Conservation (phyloP, 2,329 filamentous ascomycete species). For the Xylariales sp. region DNA sequence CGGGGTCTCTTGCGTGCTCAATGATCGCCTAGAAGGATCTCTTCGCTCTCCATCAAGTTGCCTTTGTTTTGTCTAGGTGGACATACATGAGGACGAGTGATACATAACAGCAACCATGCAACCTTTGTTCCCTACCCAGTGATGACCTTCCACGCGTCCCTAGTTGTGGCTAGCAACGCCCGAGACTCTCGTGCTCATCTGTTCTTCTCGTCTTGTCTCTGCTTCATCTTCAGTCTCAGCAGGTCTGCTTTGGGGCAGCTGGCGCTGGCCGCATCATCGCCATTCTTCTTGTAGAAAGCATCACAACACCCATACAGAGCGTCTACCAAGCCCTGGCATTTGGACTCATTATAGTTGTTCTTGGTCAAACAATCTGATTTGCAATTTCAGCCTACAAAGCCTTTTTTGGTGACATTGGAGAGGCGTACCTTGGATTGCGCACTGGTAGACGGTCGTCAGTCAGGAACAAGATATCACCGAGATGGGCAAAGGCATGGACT, state of each 20-base stretch:
- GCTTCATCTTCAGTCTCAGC: constrained; percentile 79
- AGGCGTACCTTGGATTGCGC: constrained; percentile 84
- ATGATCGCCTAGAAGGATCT: constrained; percentile 86
- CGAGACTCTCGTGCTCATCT: constrained; percentile 13
- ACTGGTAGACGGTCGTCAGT: constrained; percentile 44
- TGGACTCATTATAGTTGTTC: constrained; percentile 80
- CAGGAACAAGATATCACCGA: neutral
- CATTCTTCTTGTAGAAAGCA: constrained; percentile 75
- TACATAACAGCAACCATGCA: constrained; percentile 23
- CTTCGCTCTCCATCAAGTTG: constrained; percentile 67
- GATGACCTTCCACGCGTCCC: too few relatives aligned
- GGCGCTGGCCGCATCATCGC: constrained; percentile 68
- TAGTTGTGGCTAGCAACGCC: too few relatives aligned
- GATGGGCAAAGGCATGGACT: constrained; percentile 28
- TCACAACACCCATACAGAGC: constrained; percentile 93
- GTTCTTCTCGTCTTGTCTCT: constrained; percentile 45
- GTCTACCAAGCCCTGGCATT: constrained; percentile 72
- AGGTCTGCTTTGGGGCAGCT: constrained; percentile 83
- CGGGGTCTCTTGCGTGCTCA: constrained; percentile 90
- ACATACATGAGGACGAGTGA: constrained; percentile 34
- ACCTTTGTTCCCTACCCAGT: too few relatives aligned
- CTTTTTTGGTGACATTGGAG: neutral
- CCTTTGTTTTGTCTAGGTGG: constrained; percentile 42
- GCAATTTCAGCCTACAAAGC: constrained; percentile 15
- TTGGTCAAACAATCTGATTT: constrained; percentile 71